phyloP scores from a whole-genome alignment of 1,139 yeast species.

The Arxiozyma slooffiae region DNA sequence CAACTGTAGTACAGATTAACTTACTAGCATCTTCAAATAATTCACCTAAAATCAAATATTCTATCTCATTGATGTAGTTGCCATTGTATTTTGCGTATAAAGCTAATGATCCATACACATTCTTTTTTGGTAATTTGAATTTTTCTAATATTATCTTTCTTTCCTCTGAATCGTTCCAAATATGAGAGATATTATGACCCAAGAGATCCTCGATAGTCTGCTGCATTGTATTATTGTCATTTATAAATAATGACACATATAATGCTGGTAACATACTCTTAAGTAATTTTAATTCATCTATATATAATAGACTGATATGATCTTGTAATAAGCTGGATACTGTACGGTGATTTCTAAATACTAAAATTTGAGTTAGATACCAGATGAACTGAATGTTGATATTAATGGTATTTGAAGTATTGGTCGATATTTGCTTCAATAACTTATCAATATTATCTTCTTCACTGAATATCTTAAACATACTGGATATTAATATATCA shows the following conservation, averaged over 20 bases:
- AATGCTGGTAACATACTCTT: slow-evolving; percentile 52
- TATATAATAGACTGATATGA: slow-evolving; percentile 40
- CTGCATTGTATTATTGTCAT: slow-evolving; percentile 36
- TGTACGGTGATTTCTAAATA: slow-evolving; percentile 14
- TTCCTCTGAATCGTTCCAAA: slow-evolving; percentile 25
- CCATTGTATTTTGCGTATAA: slow-evolving; percentile 29
- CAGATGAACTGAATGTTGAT: slow-evolving; percentile 42
- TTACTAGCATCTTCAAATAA: slow-evolving; percentile 57
- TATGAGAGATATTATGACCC: slow-evolving; percentile 37
- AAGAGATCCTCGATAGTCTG: slow-evolving; percentile 39
- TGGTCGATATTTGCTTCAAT: slow-evolving; percentile 13
- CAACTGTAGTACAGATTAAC: slow-evolving; percentile 47
- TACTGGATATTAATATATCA: slow-evolving; percentile 29
- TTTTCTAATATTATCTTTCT: slow-evolving; percentile 32
- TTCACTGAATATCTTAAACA: slow-evolving; percentile 38
- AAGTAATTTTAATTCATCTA: slow-evolving; percentile 41
- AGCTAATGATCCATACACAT: slow-evolving; percentile 48
- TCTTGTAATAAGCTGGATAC: slow-evolving; percentile 34
- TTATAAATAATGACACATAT: slow-evolving; percentile 48
- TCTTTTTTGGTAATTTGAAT: slow-evolving; percentile 38
- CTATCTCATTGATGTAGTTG: slow-evolving; percentile 51
- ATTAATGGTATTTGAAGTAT: slow-evolving; percentile 10
- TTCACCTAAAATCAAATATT: slow-evolving; percentile 53
- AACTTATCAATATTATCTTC: slow-evolving; percentile 26
- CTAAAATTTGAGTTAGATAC: slow-evolving; percentile 44